Evolutionary conservation across 306 rosid genomes (phyloP), one percentile per base, ranked within the genome.

Genomic region (Prunus kanzakura): DNA sequence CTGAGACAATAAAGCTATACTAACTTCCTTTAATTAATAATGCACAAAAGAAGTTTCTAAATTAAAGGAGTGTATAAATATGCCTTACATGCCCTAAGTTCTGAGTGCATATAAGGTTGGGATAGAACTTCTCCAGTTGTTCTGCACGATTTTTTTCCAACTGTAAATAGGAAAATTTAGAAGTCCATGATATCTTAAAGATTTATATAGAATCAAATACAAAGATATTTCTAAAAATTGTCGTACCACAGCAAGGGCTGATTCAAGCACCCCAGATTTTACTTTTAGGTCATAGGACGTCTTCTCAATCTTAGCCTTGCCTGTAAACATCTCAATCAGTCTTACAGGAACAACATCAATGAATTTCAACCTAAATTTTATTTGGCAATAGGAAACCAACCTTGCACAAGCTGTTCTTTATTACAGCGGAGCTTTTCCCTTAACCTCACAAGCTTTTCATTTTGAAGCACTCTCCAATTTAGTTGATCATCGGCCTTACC

Each of bases 401-500:
- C 99, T 89, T 83, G 90, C 76, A 60, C 80, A 73, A 92, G 88
- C 75, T 86, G 87, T 64, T 87, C 91, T 78, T 82, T 88, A 79
- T 72, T 83, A 12, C 23, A 82, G 22, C 56, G 80, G 79, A 84
- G 96, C 79, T 82, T 95, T 86, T 89, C 99, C 96, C 80, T 87
- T 85, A 91, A 86, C 76, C 75, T 85, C 23, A 86, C 80, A 81
- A 92, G 93, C 84, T 92, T 95, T 71, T 95, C 97, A 76, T 87
- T 87, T 69, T 87, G 93, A 83, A 89, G 89, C 73, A 89, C 84
- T 78, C 91, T 90, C 97, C 97, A 95, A 76, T 89, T 88, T 58
- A 58, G 83, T 76, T 91, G 97, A 84, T 92, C 97, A 75, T 95
- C 97, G 23, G 88, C 97, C 85, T 88, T 95, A 67, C 96, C 97